phyloP scores from a whole-genome alignment of 345 rosid genomes.

The Linum trigynum region DNA sequence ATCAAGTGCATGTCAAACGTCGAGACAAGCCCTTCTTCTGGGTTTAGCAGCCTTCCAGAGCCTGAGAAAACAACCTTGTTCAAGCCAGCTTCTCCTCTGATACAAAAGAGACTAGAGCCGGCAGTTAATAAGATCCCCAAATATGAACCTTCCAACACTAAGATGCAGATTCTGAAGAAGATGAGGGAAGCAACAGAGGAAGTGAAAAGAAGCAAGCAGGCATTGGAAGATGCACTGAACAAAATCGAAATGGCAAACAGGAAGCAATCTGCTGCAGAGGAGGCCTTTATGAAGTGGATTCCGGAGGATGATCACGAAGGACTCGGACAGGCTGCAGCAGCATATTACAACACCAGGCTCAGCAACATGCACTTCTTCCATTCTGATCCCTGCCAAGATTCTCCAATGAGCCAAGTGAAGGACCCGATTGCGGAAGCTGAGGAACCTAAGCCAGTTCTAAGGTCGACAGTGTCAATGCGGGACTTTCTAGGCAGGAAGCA shows the following conservation, averaged over 20 bases:
- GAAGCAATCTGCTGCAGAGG: conserved; percentile 71
- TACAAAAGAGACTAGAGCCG: conserved; percentile 22
- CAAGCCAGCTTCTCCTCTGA: conserved; percentile 31
- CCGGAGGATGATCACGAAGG: conserved; percentile 36
- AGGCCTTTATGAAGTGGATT: conserved; percentile 58
- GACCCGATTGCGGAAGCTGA: conserved; percentile 18
- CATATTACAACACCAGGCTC: conserved; percentile 22
- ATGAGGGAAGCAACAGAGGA: conserved; percentile 74
- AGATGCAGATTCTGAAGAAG: conserved; percentile 46
- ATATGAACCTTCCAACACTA: conserved; percentile 28
- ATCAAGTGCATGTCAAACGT: conserved; percentile 42
- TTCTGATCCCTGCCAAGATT: conserved; percentile 24
- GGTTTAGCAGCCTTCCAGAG: conserved; percentile 44
- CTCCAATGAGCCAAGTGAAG: conserved; percentile 34
- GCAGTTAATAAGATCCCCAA: conserved; percentile 22
- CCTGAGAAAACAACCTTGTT: conserved; percentile 28
- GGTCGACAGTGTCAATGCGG: conserved; percentile 79
- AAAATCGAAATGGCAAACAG: conserved; percentile 60
- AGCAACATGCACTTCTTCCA: conserved; percentile 29
- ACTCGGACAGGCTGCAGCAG: conserved; percentile 13
- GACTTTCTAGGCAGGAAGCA: conserved; percentile 73
- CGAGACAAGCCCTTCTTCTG: conserved; percentile 22
- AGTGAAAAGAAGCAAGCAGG: conserved; percentile 60
- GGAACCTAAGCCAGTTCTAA: conserved; percentile 42
- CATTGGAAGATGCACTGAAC: conserved; percentile 62